Conservation (phyloP, 495 filamentous ascomycete genomes). For the Penicillium taxi region DNA sequence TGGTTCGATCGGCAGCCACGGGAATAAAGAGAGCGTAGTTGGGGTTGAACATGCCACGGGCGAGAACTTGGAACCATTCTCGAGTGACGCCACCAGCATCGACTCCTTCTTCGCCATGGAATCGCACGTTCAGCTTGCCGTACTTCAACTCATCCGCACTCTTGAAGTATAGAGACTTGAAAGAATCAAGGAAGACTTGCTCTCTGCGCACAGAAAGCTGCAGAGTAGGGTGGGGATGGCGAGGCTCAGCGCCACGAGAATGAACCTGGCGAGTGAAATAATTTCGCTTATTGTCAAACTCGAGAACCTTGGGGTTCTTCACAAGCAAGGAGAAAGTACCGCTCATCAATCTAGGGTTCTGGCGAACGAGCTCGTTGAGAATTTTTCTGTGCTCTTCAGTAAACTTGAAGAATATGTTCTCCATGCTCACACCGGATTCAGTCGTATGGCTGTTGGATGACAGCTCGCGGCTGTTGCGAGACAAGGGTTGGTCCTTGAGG, state of each 20-base stretch:
- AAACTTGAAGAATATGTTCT: constrained; percentile 93
- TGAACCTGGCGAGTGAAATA: constrained; percentile 95
- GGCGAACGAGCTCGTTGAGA: constrained; percentile 92
- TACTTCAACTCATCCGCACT: constrained; percentile 92
- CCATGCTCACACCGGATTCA: constrained; percentile 62
- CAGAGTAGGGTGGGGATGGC: constrained; percentile 64
- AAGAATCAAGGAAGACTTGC: constrained; percentile 96
- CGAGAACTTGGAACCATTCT: constrained; percentile 98
- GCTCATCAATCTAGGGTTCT: constrained; percentile 96
- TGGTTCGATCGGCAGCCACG: constrained; percentile 95
- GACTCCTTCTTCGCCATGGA: constrained; percentile 95
- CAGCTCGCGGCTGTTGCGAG: constrained; percentile 58
- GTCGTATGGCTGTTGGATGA: constrained; percentile 70
- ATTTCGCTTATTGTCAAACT: constrained; percentile 99
- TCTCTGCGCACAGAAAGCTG: constrained; percentile 88
- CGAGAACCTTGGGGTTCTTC: constrained; percentile 96
- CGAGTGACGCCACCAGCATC: constrained; percentile 96
- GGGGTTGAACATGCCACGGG: constrained; percentile 97
- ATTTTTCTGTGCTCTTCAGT: constrained; percentile 98
- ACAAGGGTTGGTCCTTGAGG: constrained; percentile 57
- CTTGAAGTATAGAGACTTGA: constrained; percentile 94
- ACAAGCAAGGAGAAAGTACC: constrained; percentile 91
- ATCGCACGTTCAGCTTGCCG: constrained; percentile 94
- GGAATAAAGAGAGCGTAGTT: constrained; percentile 95
- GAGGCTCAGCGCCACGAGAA: constrained; percentile 56